Conservation (phyloP, 345 rosid genomes). For the Litchi chinensis region DNA sequence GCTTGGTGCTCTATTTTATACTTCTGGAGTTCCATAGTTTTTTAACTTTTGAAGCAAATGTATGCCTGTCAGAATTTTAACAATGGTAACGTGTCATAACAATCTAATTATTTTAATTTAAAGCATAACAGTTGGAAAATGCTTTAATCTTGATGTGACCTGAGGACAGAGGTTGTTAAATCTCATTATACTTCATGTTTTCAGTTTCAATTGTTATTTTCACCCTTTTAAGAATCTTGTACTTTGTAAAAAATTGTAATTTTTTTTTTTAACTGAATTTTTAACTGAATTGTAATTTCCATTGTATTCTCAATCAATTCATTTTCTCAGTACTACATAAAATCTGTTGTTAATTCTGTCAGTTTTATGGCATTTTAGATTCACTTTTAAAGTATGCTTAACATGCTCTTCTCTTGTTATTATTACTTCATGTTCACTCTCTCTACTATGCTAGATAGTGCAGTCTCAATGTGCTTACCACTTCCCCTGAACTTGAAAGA, state of each 20-base stretch:
- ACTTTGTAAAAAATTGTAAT: neutral
- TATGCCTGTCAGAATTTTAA: neutral
- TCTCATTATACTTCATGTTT: neutral
- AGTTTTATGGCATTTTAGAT: neutral
- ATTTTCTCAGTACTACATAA: neutral
- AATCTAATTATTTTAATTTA: neutral
- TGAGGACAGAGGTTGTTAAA: neutral
- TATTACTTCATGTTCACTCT: constrained; percentile 1
- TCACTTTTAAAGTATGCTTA: neutral
- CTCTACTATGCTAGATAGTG: neutral
- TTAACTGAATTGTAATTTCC: neutral
- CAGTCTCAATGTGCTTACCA: neutral
- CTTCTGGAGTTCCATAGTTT: neutral
- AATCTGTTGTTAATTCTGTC: neutral
- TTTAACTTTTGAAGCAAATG: neutral
- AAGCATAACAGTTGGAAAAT: neutral
- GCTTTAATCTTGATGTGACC: neutral
- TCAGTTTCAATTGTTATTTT: neutral
- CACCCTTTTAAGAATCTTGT: neutral
- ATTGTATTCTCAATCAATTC: neutral
- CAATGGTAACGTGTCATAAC: neutral
- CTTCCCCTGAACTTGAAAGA: neutral
- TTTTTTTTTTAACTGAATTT: no score
- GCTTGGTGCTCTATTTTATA: neutral
- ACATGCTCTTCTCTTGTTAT: neutral